Evolutionary conservation across 495 filamentous ascomycete genomes (phyloP).

Genomic region (Xylaria flabelliformis): DNA sequence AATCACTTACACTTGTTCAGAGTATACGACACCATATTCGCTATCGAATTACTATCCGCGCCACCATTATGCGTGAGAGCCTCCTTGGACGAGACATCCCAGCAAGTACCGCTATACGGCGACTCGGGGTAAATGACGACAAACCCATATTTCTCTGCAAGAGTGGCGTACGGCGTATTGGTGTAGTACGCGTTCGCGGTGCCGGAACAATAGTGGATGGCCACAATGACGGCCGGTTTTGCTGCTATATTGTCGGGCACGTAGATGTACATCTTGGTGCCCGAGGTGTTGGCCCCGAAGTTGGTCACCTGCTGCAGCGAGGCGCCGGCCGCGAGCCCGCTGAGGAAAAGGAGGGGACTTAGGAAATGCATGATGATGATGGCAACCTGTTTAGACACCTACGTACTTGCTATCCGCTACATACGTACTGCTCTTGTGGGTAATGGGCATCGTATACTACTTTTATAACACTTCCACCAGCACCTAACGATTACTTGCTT

Average conservation of each 20-base stretch:
- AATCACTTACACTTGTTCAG: slow-evolving; percentile 42
- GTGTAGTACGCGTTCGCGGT: slow-evolving; percentile 57
- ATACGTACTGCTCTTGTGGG: background rate
- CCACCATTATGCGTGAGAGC: slow-evolving; percentile 61
- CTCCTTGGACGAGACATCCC: slow-evolving; percentile 60
- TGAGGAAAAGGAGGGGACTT: slow-evolving; percentile 5
- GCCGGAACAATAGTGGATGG: slow-evolving; percentile 62
- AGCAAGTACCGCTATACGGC: slow-evolving; percentile 58
- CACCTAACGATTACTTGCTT: background rate
- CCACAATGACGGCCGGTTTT: slow-evolving; percentile 58
- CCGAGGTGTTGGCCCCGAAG: slow-evolving; percentile 50
- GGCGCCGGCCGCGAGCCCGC: slow-evolving; percentile 30
- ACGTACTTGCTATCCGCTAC: background rate
- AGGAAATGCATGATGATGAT: slow-evolving; percentile 17
- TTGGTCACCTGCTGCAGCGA: slow-evolving; percentile 45
- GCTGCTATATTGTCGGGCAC: slow-evolving; percentile 51
- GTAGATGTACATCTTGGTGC: slow-evolving; percentile 51
- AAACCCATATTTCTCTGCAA: slow-evolving; percentile 61
- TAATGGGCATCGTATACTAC: background rate
- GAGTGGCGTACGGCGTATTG: slow-evolving; percentile 53
- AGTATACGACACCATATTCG: slow-evolving; percentile 63
- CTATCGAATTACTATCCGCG: slow-evolving; percentile 62
- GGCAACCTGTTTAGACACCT: background rate
- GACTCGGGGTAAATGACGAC: slow-evolving; percentile 63
- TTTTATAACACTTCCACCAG: slow-evolving; percentile 13